phyloP scores from a whole-genome alignment of 495 filamentous ascomycete genomes.

The Trichoderma reesei region DNA sequence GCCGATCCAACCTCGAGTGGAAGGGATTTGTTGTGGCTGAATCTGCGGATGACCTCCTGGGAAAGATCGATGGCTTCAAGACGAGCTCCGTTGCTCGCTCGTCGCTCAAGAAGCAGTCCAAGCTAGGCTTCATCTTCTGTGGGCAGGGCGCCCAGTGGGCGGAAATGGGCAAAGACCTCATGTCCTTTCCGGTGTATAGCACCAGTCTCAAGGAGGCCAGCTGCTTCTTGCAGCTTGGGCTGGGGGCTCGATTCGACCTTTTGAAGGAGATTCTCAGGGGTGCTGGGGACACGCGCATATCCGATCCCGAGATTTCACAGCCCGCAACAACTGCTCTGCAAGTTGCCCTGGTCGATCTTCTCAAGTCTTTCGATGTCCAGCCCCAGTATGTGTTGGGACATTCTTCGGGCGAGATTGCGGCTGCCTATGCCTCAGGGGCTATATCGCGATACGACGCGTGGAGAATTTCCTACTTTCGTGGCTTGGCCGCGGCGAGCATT shows the following conservation, averaged over 20 bases:
- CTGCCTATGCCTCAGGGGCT: constrained; percentile 34
- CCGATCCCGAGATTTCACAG: constrained; percentile 27
- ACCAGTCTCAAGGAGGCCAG: constrained; percentile 15
- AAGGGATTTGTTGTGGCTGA: constrained; percentile 8
- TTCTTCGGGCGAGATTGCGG: constrained; percentile 51
- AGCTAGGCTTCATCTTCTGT: constrained; percentile 14
- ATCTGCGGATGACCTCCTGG: background rate
- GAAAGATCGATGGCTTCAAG: background rate
- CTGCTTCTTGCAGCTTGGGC: background rate
- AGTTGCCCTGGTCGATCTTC: constrained; percentile 43
- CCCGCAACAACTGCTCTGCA: constrained; percentile 38
- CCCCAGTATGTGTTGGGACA: constrained; percentile 45
- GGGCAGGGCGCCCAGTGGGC: constrained; percentile 26
- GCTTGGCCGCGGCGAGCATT: constrained; percentile 19
- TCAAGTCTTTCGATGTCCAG: constrained; percentile 36
- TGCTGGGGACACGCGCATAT: constrained; percentile 17
- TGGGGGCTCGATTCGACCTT: constrained; percentile 20
- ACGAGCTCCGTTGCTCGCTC: background rate
- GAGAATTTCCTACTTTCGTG: constrained; percentile 37
- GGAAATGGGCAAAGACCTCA: constrained; percentile 32
- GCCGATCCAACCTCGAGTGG: constrained; percentile 11
- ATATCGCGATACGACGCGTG: constrained; percentile 37
- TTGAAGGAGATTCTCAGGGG: constrained; percentile 18
- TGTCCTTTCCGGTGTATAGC: constrained; percentile 12
- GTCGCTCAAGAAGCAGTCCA: background rate